Percentiles rank a stretch among this genome's conserved stretches.
Evolutionary conservation across 495 filamentous ascomycete genomes (phyloP).

Genomic region (Aspergillus haitiensis): DNA sequence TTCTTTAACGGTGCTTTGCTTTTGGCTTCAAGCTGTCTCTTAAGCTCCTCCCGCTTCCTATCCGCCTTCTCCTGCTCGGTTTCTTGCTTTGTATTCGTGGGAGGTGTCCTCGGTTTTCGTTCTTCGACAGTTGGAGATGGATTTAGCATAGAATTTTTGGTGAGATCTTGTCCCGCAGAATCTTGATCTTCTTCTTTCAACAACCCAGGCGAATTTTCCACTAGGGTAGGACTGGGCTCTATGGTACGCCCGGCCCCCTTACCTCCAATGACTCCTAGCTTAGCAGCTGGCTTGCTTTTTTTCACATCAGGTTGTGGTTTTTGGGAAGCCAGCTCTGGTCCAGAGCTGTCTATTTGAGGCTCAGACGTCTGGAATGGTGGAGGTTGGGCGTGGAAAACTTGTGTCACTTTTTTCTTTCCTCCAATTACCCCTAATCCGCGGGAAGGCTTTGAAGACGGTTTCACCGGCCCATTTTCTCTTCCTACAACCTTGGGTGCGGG

Average conservation of each 20-base stretch:
- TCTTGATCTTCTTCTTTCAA: background rate
- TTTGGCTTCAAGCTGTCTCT: constrained; percentile 63
- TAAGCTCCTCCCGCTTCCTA: constrained; percentile 62
- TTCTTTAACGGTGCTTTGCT: constrained; percentile 63
- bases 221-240: constrained; percentile 6
- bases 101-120: constrained; percentile 18
- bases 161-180: background rate
- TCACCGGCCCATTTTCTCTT: constrained; percentile 13
- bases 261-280: constrained; percentile 42
- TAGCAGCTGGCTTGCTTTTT: constrained; percentile 31
- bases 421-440: constrained; percentile 39
- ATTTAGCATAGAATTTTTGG: background rate
- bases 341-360: background rate
- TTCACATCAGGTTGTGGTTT: constrained; percentile 7
- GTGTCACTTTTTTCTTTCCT: constrained; percentile 35
- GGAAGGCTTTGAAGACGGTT: constrained; percentile 15
- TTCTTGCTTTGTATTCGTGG: constrained; percentile 33
- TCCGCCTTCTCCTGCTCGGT: constrained; percentile 56
- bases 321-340: constrained; percentile 11
- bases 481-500: background rate
- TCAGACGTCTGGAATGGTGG: constrained; percentile 7
- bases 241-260: constrained; percentile 23
- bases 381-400: constrained; percentile 12
- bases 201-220: background rate
- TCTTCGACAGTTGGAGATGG: constrained; percentile 23